Base-by-base conservation (phyloP, 148 eudicot species). In the Salicornia ramosissima region DNA sequence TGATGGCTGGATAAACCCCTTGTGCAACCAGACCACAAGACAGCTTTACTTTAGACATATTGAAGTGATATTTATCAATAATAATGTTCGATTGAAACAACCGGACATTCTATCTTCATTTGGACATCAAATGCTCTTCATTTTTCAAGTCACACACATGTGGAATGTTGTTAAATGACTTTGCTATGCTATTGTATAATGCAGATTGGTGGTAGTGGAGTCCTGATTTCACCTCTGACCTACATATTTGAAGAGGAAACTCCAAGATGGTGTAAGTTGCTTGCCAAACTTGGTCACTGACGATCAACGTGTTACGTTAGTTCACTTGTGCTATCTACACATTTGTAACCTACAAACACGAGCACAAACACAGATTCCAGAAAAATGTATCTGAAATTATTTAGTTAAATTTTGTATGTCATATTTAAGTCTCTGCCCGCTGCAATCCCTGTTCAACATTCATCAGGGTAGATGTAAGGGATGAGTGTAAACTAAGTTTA, bases 201-300 rank as follows among this genome's bases (percentile, higher is more conserved):
- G 80, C 87, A 92, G 98, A 88, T 89, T 68, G 97, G 97, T 43
- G 96, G 97, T 52, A 92, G 97, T 53, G 97, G 97, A 64, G 97
- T 92, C 50, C 80, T 92, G 53, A 62, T 90, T 56, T 90, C 96
- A 31, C 97, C 97, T 52, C 71, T 92, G 69, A 88, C 97, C 71
- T 92, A 92, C 80, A 92, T 92, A 33, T 92, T 92, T 34, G 97
- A 92, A 29, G 94, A 92, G 78, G 97, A 92, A 79, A 79, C 97
- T 46, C 91, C 97, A n/a, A 83, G 97, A 72, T 92, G 96, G 96
- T 78, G 70, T 3, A 74, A 86, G 46, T 81, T 92, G 74, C 91
- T 88, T 28, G 69, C 80, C 62, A 83, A 79, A 65, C 80, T 92
- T 14, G 98, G 88, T 56, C 80, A 83, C 31, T 78, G 77, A 69